phyloP scores from a whole-genome alignment of 2,329 filamentous ascomycete species.

The Kalmusia sp. region DNA sequence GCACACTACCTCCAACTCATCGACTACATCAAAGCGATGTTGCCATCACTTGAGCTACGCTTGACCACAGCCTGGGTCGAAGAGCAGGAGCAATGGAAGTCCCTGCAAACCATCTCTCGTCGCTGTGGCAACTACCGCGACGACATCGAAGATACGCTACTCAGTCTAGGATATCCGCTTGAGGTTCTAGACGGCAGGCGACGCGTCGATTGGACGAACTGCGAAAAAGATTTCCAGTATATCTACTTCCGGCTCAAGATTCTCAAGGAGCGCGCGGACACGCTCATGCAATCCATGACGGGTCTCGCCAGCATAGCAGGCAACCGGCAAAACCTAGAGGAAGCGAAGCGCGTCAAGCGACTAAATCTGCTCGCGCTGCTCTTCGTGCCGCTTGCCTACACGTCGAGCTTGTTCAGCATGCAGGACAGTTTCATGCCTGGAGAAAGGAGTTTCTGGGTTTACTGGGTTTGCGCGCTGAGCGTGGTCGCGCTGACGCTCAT shows the following conservation, averaged over 20 bases:
- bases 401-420: constrained; percentile 43
- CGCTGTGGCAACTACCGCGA: constrained; percentile 46
- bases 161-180: constrained; percentile 35
- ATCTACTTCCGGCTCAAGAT: constrained; percentile 40
- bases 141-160: constrained; percentile 41
- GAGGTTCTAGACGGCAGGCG: constrained; percentile 7
- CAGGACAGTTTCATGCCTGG: constrained; percentile 39
- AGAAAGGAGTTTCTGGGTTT: constrained; percentile 37
- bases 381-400: constrained; percentile 45
- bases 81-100: constrained; percentile 45
- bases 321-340: constrained; percentile 42
- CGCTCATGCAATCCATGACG: constrained; percentile 43
- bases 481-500: constrained; percentile 32
- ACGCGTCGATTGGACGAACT: constrained; percentile 30
- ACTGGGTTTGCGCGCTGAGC: constrained; percentile 38
- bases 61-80: constrained; percentile 41
- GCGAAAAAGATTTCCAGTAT: constrained; percentile 41
- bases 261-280: constrained; percentile 42
- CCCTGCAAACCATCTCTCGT: constrained; percentile 38
- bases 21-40: constrained; percentile 45
- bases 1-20: constrained; percentile 41
- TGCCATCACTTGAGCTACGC: constrained; percentile 41
- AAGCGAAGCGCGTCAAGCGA: constrained; percentile 43
- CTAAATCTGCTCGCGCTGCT: constrained; percentile 40
- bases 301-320: constrained; percentile 43